Evolutionary conservation across 2,329 filamentous ascomycete genomes (phyloP).

Genomic region (Allantophomopsis cytisporea): DNA sequence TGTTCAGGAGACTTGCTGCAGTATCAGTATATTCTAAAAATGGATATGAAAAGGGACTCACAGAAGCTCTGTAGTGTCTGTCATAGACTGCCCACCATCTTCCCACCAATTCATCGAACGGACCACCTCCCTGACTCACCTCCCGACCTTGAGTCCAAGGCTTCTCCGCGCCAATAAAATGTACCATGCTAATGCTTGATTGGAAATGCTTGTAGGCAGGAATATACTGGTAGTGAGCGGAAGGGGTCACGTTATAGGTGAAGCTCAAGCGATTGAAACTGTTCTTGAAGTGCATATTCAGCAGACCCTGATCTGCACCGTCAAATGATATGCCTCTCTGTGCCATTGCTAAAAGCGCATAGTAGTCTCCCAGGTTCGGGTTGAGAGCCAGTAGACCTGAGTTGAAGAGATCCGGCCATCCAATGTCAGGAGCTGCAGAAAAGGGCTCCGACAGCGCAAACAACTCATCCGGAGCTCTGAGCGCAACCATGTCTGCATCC

Average conservation of each 20-base stretch:
- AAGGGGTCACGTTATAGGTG: constrained; percentile 94
- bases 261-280: constrained; percentile 83
- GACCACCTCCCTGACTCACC: constrained; percentile 36
- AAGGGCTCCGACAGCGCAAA: constrained; percentile 52
- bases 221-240: constrained; percentile 92
- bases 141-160: constrained; percentile 64
- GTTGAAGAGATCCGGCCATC: constrained; percentile 98
- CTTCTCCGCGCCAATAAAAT: constrained; percentile 88
- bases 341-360: constrained; percentile 72
- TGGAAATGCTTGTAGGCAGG: constrained; percentile 92
- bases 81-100: constrained; percentile 96
- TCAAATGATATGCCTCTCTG: constrained; percentile 86
- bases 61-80: constrained; percentile 55
- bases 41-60: constrained; percentile 15
- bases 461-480: constrained; percentile 85
- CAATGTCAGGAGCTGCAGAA: constrained; percentile 78
- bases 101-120: constrained; percentile 72
- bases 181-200: constrained; percentile 75
- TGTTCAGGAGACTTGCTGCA: too few species aligned
- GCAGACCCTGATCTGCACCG: constrained; percentile 85
- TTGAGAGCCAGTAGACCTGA: constrained; percentile 89
- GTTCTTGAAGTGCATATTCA: constrained; percentile 87
- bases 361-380: constrained; percentile 79
- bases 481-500: constrained; percentile 85
- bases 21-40: not conserved